phyloP scores from a whole-genome alignment of 2,329 filamentous ascomycete species.

The Calcarisporium arbuscula region DNA sequence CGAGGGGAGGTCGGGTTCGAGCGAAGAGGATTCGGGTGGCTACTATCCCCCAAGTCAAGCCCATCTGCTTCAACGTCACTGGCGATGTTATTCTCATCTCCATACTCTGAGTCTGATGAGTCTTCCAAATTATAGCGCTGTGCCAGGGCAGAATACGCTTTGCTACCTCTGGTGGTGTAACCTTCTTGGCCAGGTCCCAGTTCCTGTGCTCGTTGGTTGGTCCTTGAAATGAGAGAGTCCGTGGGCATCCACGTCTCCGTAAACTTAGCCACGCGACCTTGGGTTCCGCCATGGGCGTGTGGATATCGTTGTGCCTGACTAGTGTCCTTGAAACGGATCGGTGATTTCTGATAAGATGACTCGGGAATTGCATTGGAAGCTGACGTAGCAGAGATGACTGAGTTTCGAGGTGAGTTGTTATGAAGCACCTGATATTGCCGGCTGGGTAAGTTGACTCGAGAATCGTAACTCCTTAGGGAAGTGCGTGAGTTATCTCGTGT shows the following conservation, averaged over 20 bases:
- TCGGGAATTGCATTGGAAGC: slow-evolving; percentile 39
- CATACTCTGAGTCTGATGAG: slow-evolving; percentile 34
- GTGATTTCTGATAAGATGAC: slow-evolving; percentile 35
- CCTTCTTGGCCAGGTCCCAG: slow-evolving; percentile 29
- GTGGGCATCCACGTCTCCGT: slow-evolving; percentile 50
- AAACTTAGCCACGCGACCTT: slow-evolving; percentile 37
- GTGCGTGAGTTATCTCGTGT: slow-evolving; percentile 61
- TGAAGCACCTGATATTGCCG: slow-evolving; percentile 47
- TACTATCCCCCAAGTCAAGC: slow-evolving; percentile 14
- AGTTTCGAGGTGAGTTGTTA: slow-evolving; percentile 36
- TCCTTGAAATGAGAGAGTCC: slow-evolving; percentile 47
- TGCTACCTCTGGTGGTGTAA: slow-evolving; percentile 23
- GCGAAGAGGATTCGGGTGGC: slow-evolving; percentile 47
- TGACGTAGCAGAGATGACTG: slow-evolving; percentile 35
- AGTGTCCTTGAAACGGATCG: slow-evolving; percentile 40
- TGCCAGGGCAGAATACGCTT: slow-evolving; percentile 40
- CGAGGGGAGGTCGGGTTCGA: slow-evolving; percentile 38
- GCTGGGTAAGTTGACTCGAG: slow-evolving; percentile 47
- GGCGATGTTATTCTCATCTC: slow-evolving; percentile 27
- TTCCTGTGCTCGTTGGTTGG: slow-evolving; percentile 44
- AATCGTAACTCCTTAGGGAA: slow-evolving; percentile 47
- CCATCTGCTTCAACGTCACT: slow-evolving; percentile 20
- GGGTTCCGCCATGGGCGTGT: slow-evolving; percentile 17
- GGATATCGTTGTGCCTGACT: slow-evolving; percentile 18
- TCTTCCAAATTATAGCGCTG: slow-evolving; percentile 37